phyloP scores from a whole-genome alignment of 2,329 filamentous ascomycete genomes.

The Aspergillus amoenus region DNA sequence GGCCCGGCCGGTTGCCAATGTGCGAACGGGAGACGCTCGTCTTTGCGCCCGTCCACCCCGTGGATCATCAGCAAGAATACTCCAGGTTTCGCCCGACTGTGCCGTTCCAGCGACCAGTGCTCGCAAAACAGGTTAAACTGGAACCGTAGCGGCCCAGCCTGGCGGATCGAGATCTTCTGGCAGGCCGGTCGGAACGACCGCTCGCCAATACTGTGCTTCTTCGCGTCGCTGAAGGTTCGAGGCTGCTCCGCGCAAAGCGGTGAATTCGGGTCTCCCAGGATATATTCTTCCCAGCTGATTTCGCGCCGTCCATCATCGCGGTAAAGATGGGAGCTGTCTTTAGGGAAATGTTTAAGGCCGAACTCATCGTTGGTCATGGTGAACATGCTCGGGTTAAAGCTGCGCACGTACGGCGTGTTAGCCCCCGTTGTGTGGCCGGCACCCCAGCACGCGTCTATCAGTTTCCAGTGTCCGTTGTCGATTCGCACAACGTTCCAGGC shows the following conservation, averaged over 20 bases:
- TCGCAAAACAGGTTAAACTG: slow-evolving; percentile 76
- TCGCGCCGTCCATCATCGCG: slow-evolving; percentile 65
- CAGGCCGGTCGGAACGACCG: slow-evolving; percentile 62
- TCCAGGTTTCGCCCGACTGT: slow-evolving; percentile 60
- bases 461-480: slow-evolving; percentile 84
- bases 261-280: slow-evolving; percentile 58
- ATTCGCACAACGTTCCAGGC: slow-evolving; percentile 94
- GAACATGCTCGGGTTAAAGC: slow-evolving; percentile 65
- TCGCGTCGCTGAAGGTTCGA: slow-evolving; percentile 48
- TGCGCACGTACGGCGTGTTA: slow-evolving; percentile 61
- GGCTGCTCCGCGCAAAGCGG: slow-evolving; percentile 45
- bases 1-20: slow-evolving; percentile 37
- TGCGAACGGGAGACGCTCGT: slow-evolving; percentile 69
- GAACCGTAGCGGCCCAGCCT: slow-evolving; percentile 65
- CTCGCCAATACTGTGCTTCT: slow-evolving; percentile 52
- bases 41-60: slow-evolving; percentile 64
- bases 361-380: slow-evolving; percentile 74
- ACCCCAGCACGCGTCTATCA: slow-evolving; percentile 91
- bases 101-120: slow-evolving; percentile 72
- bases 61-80: slow-evolving; percentile 69
- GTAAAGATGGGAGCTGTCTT: slow-evolving; percentile 68
- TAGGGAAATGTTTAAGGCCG: slow-evolving; percentile 75
- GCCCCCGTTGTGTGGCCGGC: slow-evolving; percentile 65
- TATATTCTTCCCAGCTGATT: slow-evolving; percentile 79
- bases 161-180: slow-evolving; percentile 61